Base-by-base conservation (phyloP, 768 basidiomycete genomes). In the Boletus vermiculosoides region DNA sequence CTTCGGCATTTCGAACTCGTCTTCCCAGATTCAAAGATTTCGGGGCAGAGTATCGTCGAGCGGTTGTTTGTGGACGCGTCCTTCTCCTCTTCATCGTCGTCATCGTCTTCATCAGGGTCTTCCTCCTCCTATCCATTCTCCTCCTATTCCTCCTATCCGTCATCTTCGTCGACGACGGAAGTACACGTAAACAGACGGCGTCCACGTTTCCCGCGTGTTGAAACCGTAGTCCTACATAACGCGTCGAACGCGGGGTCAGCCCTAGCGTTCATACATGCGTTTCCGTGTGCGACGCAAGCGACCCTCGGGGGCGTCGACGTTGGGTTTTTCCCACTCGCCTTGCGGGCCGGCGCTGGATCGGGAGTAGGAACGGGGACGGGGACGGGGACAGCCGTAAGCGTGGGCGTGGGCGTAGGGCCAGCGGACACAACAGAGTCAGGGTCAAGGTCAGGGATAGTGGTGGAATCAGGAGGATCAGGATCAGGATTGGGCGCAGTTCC, bases 1-100 rank as follows among this genome's bases (percentile, higher is more conserved):
- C 61, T 71, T 9, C 71, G 67, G 39, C 71, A 71, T 20, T 71
- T 71, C 25, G 71, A 71, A 36, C 71, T 71, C 10, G 60, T 73
- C 39, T 71, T 72, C 31, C 71, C 70, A 10, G 71, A 72, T 45
- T 69, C 69, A 2, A 66, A 60, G 36, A 51, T 65, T 1, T 65
- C 63, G 4, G 71, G 71, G 4, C 71, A 69, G 46, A 71, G 52
- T 23, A 37, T 71, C 34, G 50, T 59, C 28, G 65, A 71, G 45
- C 64, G 60, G 20, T 50, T 71, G 41, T 71, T 71, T 31, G 49
- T 62, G 20, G 66, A 66, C 20, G 34, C 34, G 1, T 18, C 56
- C 20, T 8, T 40, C 11, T 18, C 51, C 3, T 54, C 41, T 1
- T 52, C 31, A 2, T 40, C 57, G 7, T 60, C 58, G 7, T 51